Evolutionary conservation across 2,329 filamentous ascomycete species (phyloP), one percentile per base, ranked within the genome.

Genomic region (Rhinocladiella mackenziei): DNA sequence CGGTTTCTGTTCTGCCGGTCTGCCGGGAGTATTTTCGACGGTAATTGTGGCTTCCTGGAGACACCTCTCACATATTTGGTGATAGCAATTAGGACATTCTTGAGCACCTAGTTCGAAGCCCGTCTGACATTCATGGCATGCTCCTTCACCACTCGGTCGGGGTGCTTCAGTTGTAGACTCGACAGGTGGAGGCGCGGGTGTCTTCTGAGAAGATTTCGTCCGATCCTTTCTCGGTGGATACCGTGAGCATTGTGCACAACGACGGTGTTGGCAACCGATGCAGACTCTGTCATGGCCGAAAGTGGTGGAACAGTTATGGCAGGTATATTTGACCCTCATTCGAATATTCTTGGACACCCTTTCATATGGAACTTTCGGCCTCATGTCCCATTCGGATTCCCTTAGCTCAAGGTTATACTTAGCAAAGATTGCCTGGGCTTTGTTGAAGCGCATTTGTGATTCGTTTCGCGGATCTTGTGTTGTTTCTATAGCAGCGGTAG

Each of bases 201-300:
- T 13, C 32, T 28, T 17, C 30, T 30, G 32, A 2, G 31, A 35
- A 3, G 23, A 14, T 34, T 48, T 47, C 19, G 40, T 72, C 54
- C 75, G 75, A 59, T 80, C 74, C 55, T 77, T 80, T 68, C 81
- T 81, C 40, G 77, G 71, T 23, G 89, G 89, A 58, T 84, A 79
- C 43, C 86, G 80, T 19, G 80, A 78, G 63, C 89, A 96, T 59
- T 84, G 81, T 60, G 79, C 84, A 76, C 89, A 96, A 55, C 86
- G 80, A 34, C 73, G 72, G 67, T 96, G 89, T 56, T 84, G 76
- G 69, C 89, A 96, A 55, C 78, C 78, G 53, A 75, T 65, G 66
- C 89, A 95, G 48, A 83, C 73, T 67, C 83, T 88, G 58, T 83
- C 78, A 14, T 76, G 65, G 43, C 84, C 82, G 62, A 91, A 94